Conservation (phyloP, 1,284 basidiomycete genomes). For the Cryptococcus neoformans region DNA sequence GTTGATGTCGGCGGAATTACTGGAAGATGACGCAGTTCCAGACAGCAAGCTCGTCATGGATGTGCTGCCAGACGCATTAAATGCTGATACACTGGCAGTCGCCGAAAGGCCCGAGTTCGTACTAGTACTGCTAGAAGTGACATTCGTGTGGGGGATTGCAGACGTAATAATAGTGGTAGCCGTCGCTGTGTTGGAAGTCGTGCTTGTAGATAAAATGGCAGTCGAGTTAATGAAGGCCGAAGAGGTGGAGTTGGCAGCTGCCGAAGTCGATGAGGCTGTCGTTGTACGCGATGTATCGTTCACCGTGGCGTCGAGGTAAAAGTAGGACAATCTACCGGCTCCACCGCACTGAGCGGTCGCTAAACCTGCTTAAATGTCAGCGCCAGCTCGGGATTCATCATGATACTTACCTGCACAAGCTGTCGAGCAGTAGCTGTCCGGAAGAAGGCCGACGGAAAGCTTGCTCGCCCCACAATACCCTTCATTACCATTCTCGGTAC, state of each 20-base stretch:
- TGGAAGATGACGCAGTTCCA: neutral
- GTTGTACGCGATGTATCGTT: neutral
- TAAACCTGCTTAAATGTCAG: too few relatives aligned
- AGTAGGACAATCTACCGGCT: slow-evolving; percentile 1
- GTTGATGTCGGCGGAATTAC: neutral
- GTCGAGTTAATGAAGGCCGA: too few relatives aligned
- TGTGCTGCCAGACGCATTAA: too few relatives aligned
- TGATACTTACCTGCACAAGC: neutral
- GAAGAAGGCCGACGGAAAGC: neutral
- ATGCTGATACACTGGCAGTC: neutral
- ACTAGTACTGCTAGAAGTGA: neutral
- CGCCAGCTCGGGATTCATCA: neutral
- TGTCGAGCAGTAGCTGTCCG: neutral
- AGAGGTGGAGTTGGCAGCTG: neutral
- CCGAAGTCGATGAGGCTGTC: neutral
- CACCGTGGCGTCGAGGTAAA: neutral
- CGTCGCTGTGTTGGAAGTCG: too few relatives aligned
- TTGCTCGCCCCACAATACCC: slow-evolving; percentile 22
- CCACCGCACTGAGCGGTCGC: neutral
- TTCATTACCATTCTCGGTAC: slow-evolving; percentile 22
- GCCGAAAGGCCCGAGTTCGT: neutral
- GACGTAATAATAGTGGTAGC: too few relatives aligned
- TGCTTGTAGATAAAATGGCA: too few relatives aligned
- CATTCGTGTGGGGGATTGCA: neutral
- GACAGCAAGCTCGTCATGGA: too few relatives aligned